Evolutionary conservation across 371 early-diverging fungal genomes (phyloP).

Genomic region (Mucor saturninus): DNA sequence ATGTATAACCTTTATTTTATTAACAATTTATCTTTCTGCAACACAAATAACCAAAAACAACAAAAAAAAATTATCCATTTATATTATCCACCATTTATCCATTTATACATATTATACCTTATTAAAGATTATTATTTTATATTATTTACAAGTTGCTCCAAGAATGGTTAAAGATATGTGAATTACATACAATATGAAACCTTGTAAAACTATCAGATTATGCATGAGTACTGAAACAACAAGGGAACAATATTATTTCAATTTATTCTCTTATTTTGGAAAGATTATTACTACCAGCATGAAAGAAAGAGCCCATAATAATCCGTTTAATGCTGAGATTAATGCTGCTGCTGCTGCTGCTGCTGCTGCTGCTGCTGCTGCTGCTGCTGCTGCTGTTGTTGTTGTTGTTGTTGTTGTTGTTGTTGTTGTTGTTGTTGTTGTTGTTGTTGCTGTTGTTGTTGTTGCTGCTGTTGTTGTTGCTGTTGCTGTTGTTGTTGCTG

Average conservation of each 20-base stretch:
- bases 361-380: no score
- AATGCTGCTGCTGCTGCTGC: no score
- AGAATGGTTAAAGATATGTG: not conserved
- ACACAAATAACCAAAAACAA: not conserved
- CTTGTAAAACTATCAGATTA: not conserved
- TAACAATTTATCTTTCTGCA: not conserved
- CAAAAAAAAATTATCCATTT: not conserved
- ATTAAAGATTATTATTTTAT: slow-evolving; percentile 7
- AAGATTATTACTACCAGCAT: no score
- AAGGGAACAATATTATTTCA: no score
- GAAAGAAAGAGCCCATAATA: not conserved
- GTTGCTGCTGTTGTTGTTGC: not conserved
- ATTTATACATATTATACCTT: not conserved
- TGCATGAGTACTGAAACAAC: no score
- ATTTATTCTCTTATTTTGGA: no score
- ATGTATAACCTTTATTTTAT: slow-evolving; percentile 1
- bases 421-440: not conserved
- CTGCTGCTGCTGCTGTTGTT: no score
- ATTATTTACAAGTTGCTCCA: not conserved
- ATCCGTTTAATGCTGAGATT: not conserved
- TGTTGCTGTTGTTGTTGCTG: not conserved
- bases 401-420: slow-evolving; percentile 1
- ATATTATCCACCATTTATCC: not conserved
- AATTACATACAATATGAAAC: not conserved
- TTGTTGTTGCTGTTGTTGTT: not conserved